Percentiles rank a stretch among this genome's conserved stretches.
phyloP scores from a whole-genome alignment of 768 basidiomycete genomes.

The Gymnopilus dilepis region DNA sequence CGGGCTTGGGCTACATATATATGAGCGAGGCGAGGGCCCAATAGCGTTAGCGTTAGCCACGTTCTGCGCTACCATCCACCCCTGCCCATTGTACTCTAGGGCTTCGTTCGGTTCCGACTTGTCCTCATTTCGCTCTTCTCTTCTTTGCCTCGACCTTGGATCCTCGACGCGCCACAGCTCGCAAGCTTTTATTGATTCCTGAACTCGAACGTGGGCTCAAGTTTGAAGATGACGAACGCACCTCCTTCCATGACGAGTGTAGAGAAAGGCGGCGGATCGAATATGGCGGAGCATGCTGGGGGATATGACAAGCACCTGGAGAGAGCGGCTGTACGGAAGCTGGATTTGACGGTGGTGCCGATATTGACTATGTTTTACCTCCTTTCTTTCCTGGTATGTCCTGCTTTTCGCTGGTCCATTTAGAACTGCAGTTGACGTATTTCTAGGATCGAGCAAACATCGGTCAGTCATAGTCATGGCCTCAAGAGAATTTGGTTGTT shows the following conservation, averaged over 20 bases:
- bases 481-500: neutral
- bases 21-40: neutral
- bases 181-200: neutral
- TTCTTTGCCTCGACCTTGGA: neutral
- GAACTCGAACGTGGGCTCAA: neutral
- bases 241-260: neutral
- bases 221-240: neutral
- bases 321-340: constrained; percentile 25
- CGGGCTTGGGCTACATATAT: neutral
- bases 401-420: neutral
- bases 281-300: neutral
- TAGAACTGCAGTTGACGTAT: neutral
- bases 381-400: constrained; percentile 38
- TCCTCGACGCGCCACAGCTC: neutral
- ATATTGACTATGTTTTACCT: constrained; percentile 41
- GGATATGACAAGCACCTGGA: constrained; percentile 15
- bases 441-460: constrained; percentile 40
- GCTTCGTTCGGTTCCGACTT: neutral
- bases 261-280: neutral
- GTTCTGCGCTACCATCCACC: neutral
- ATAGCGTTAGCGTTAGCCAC: constrained; percentile 5
- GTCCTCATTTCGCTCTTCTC: neutral
- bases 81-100: neutral
- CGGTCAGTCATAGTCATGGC: constrained; percentile 21
- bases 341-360: constrained; percentile 36